A percentile compares a stretch with the other conserved stretches of the same genome.
Evolutionary conservation across 2,329 filamentous ascomycete species (phyloP).

Genomic region (Fusarium acutatum): DNA sequence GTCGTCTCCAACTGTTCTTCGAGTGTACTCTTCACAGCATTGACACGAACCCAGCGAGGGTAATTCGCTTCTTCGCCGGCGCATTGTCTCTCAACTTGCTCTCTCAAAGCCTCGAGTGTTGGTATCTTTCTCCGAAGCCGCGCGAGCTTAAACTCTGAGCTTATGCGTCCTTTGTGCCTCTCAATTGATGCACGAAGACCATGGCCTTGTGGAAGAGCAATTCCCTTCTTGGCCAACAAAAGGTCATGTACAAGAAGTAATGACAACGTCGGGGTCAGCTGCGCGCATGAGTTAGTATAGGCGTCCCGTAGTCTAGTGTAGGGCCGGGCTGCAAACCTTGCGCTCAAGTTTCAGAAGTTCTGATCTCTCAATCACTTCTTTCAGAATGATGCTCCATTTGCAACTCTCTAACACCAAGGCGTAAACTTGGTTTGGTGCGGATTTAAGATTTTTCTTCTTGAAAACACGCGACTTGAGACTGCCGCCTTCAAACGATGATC

Average conservation of each 20-base stretch:
- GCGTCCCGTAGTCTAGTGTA: neutral
- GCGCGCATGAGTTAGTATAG: neutral
- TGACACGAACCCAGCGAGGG: conserved; percentile 93
- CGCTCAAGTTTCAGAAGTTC: conserved; percentile 80
- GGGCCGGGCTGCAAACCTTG: conserved; percentile 67
- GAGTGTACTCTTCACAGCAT: conserved; percentile 76
- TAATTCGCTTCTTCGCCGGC: conserved; percentile 65
- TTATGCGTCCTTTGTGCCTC: conserved; percentile 81
- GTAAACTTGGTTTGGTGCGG: conserved; percentile 82
- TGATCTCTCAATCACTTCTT: conserved; percentile 87
- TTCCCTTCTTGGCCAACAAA: conserved; percentile 80
- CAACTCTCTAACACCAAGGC: conserved; percentile 85
- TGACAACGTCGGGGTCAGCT: conserved; percentile 84
- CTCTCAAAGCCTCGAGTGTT: conserved; percentile 72
- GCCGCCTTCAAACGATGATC: conserved; percentile 65
- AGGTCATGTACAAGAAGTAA: conserved; percentile 88
- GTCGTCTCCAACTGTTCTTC: conserved; percentile 77
- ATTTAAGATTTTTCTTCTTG: conserved; percentile 76
- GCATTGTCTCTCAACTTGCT: conserved; percentile 62
- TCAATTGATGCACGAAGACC: conserved; percentile 79
- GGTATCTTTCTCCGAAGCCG: conserved; percentile 76
- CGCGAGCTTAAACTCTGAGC: conserved; percentile 82
- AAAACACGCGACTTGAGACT: conserved; percentile 91
- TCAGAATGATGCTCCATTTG: conserved; percentile 89
- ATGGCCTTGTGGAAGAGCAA: conserved; percentile 82